phyloP scores from a whole-genome alignment of 768 basidiomycete genomes.

The Leccinum rimulosum region DNA sequence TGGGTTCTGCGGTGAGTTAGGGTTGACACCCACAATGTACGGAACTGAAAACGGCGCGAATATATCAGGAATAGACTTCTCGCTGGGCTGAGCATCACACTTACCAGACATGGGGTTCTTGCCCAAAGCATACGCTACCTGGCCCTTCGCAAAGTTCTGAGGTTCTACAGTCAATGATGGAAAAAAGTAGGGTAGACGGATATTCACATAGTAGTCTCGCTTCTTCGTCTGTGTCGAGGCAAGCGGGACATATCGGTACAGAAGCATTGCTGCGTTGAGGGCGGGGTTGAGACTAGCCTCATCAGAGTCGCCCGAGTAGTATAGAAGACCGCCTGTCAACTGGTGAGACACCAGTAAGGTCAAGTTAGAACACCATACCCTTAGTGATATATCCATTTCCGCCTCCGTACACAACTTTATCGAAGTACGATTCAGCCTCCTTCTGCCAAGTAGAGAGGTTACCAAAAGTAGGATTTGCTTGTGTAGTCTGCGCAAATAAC shows the following conservation, averaged over 20 bases:
- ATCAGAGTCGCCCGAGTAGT: constrained; percentile 81
- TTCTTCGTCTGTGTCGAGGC: constrained; percentile 61
- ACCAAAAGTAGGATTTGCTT: constrained; percentile 51
- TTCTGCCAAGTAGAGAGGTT: constrained; percentile 66
- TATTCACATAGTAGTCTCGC: constrained; percentile 56
- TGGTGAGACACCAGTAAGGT: neutral
- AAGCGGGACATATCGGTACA: constrained; percentile 72
- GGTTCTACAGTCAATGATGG: constrained; percentile 6
- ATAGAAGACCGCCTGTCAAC: constrained; percentile 69
- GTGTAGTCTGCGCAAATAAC: constrained; percentile 70
- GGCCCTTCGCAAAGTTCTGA: constrained; percentile 70
- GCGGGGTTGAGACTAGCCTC: constrained; percentile 81
- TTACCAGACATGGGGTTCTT: constrained; percentile 86
- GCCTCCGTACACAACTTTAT: constrained; percentile 58
- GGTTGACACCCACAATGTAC: constrained; percentile 86
- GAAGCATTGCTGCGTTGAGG: constrained; percentile 81
- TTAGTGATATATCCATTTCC: constrained; percentile 56
- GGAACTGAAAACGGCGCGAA: constrained; percentile 6
- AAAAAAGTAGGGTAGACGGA: neutral
- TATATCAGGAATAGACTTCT: neutral
- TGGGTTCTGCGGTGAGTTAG: constrained; percentile 88
- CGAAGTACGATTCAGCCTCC: constrained; percentile 75
- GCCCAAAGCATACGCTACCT: constrained; percentile 81
- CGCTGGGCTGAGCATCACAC: constrained; percentile 12
- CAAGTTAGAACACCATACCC: constrained; percentile 40